Evolutionary conservation across 805 yeast species (phyloP).

Genomic region (Scheffersomyces stipitis): DNA sequence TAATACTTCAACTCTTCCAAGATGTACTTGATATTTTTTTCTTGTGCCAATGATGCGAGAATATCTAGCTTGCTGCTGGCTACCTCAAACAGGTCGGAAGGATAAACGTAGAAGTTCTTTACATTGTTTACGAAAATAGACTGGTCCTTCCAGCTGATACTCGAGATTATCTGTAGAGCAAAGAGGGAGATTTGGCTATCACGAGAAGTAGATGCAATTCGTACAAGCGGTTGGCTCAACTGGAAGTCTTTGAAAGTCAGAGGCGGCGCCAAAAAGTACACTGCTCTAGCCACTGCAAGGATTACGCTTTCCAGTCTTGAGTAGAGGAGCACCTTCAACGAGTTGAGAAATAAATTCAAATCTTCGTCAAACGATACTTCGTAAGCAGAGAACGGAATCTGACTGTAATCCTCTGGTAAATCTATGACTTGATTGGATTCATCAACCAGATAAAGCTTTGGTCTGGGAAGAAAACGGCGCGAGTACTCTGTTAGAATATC

Average conservation of each 20-base stretch:
- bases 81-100: conserved; percentile 47
- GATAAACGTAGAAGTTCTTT: conserved; percentile 54
- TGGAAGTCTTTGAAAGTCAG: conserved; percentile 46
- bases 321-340: conserved; percentile 47
- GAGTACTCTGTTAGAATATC: conserved; percentile 69
- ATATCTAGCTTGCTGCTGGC: conserved; percentile 60
- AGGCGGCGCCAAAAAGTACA: conserved; percentile 59
- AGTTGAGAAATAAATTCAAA: conserved; percentile 50
- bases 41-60: conserved; percentile 57
- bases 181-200: conserved; percentile 20
- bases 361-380: conserved; percentile 55
- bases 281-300: conserved; percentile 57
- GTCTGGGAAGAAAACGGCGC: conserved; percentile 57
- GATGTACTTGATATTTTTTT: conserved; percentile 49
- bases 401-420: conserved; percentile 42
- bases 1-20: conserved; percentile 65
- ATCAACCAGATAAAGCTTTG: conserved; percentile 38
- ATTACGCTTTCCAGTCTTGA: conserved; percentile 61
- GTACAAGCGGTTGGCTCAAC: conserved; percentile 51
- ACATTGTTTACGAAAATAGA: conserved; percentile 32
- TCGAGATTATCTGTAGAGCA: conserved; percentile 49
- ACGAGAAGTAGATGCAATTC: conserved; percentile 32
- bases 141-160: conserved; percentile 35
- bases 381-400: conserved; percentile 19
- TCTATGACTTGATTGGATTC: conserved; percentile 31